Base-by-base conservation (phyloP, 2,329 filamentous ascomycete species). In the Cladosporium sp. region DNA sequence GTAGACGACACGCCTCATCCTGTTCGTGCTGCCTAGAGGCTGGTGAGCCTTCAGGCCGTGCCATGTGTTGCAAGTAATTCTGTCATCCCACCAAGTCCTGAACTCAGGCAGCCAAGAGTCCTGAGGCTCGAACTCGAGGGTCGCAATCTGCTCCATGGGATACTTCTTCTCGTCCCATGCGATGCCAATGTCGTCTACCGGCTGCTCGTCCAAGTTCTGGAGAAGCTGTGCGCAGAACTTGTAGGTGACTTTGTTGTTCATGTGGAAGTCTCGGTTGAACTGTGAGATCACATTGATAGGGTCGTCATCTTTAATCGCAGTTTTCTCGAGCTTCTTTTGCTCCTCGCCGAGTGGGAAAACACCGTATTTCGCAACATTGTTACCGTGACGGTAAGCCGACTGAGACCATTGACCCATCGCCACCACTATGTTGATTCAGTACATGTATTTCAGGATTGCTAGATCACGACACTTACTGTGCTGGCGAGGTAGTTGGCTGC, bases 1-100 rank as follows among this genome's bases (percentile, higher is more conserved):
- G 58, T 73, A 72, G 16, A 73, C 70, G 0, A 72, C 70, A 46
- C 67, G 62, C 6, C 70, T 59, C 69, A 72, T 71, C 13, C 70
- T 54, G 55, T 72, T 72, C 34, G 68, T 71, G 54, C 65, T 68
- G 2, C 70, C 70, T 2, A 72, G 62, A 4, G 68, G 69, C 59
- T 68, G 68, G 55, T 72, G 67, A 44, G 59, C 59, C 57, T 68
- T 69, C 14, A 72, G 51, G 0, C 70, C 69, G 56, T 72, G 69
- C 69, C 69, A 72, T 22, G 61, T 63, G 53, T 72, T 71, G 54
- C 65, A 63, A 3, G 68, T 71, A 31, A 71, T 71, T 2, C 67
- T 56, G 45, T 71, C 68, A 43, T 71, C 69, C 69, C 69, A 72
- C 68, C 67, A 71, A 1, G 66, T 64, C 33, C 69, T 56, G 57